Evolutionary conservation across 768 basidiomycete genomes (phyloP), one percentile per base, ranked within the genome.

Genomic region (Scleroderma citrinum): DNA sequence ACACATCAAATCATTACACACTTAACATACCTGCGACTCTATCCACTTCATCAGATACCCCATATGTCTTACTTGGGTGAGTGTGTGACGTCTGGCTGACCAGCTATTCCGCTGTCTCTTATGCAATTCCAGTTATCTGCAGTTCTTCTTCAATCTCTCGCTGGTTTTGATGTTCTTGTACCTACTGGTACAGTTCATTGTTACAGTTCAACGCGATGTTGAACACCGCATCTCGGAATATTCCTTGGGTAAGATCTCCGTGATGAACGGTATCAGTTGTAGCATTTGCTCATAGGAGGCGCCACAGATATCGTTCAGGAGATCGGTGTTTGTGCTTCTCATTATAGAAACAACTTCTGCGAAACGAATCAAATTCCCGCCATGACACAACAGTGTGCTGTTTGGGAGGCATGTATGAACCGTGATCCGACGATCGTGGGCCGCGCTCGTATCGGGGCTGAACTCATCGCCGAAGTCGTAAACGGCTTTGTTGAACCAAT

Each of bases 401-500:
- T 78, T 52, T 98, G 95, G 95, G 89, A 95, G 61, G 79, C 81
- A 5, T 97, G 93, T 64, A 95, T 96, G 94, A 85, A 87, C 68
- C 84, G 90, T 51, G 94, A 97, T 73, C 92, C 94, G 47, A 82
- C 84, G 17, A 83, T 85, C 35, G 81, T 94, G 36, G 92, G 92
- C 1, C 87, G 92, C 50, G 90, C 92, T 51, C 83, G 81, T 59
- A 86, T 99, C 56, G 84, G 88, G 38, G 93, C 94, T 49, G 92
- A 97, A 74, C 82, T 96, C 49, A 85, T 98, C 67, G 95, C 92
- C 46, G 94, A 96, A 62, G 87, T 97, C 38, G 84, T 97, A 53
- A 96, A 97, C 64, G 84, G 91, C 1, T 99, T 99, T 62, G 89
- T 98, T 13, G 95, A 99, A 62, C 87, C 88, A 43, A 94, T 99